These are phyloP conservation scores for Oenanthe sinensis DNA, from an alignment of 129 eudicot genomes.

Conservation along the genomic window DNA sequence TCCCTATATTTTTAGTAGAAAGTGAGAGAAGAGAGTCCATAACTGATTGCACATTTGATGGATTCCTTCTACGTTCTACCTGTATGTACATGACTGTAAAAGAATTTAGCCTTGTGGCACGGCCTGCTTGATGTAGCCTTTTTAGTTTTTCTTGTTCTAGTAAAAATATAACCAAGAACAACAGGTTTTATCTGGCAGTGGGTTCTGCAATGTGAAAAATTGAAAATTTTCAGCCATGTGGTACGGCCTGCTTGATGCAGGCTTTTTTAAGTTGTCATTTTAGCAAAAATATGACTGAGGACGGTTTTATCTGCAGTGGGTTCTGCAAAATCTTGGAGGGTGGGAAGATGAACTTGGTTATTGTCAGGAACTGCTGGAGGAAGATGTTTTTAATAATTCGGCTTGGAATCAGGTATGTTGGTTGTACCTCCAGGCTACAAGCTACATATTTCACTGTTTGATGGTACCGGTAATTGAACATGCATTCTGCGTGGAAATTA, in stretches of 20 bases:
- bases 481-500: neutral
- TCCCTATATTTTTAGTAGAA: neutral
- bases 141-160: neutral
- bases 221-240: neutral
- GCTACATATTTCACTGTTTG: neutral
- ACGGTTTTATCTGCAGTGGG: slow-evolving; percentile 59
- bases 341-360: slow-evolving; percentile 95
- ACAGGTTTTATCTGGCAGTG: slow-evolving; percentile 35
- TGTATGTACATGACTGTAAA: neutral
- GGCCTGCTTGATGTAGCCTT: neutral
- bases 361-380: slow-evolving; percentile 66
- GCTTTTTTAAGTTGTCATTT: neutral
- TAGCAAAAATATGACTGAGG: neutral
- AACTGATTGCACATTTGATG: neutral
- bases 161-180: neutral
- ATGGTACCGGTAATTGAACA: neutral
- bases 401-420: slow-evolving; percentile 96
- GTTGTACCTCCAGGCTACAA: neutral
- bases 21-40: neutral
- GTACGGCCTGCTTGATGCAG: neutral
- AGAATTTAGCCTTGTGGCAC: neutral
- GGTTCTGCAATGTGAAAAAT: slow-evolving; percentile 40
- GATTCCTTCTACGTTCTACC: neutral
- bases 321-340: slow-evolving; percentile 88
- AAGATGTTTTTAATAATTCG: slow-evolving; percentile 82